Evolutionary conservation across 75 land plant species (phyloP).

Genomic region (Chamaecyparis obtusa): DNA sequence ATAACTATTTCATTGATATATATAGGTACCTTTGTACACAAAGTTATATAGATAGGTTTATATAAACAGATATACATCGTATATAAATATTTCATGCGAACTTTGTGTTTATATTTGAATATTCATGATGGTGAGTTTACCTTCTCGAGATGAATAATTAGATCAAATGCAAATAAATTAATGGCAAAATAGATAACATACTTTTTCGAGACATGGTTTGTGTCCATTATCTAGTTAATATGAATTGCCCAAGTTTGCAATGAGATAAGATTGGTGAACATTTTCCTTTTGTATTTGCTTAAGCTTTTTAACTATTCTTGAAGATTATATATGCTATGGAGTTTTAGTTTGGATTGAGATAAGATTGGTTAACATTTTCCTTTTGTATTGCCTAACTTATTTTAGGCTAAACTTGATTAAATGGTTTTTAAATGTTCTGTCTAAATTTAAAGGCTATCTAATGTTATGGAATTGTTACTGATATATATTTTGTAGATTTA

Average conservation of each 20-base stretch:
- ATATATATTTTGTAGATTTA: constrained; percentile 52
- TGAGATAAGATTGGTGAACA: background rate
- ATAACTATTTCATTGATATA: no score
- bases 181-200: no score
- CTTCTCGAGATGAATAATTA: no score
- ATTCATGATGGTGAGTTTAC: no score
- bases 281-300: background rate
- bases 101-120: no score
- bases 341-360: background rate
- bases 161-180: no score
- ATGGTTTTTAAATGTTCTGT: constrained; percentile 10
- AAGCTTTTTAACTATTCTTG: constrained; percentile 3
- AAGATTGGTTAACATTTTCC: background rate
- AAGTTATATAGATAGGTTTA: no score
- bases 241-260: background rate
- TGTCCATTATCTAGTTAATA: background rate
- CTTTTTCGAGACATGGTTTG: background rate
- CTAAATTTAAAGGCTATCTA: background rate
- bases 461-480: constrained; percentile 12
- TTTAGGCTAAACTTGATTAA: background rate
- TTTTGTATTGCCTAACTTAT: background rate
- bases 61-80: no score
- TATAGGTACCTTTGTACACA: no score
- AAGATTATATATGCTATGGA: background rate
- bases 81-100: no score